A percentile compares a stretch with the other conserved stretches of the same genome.
Evolutionary conservation across 768 basidiomycete species (phyloP).

Genomic region (Hygrophoropsis aurantiaca): DNA sequence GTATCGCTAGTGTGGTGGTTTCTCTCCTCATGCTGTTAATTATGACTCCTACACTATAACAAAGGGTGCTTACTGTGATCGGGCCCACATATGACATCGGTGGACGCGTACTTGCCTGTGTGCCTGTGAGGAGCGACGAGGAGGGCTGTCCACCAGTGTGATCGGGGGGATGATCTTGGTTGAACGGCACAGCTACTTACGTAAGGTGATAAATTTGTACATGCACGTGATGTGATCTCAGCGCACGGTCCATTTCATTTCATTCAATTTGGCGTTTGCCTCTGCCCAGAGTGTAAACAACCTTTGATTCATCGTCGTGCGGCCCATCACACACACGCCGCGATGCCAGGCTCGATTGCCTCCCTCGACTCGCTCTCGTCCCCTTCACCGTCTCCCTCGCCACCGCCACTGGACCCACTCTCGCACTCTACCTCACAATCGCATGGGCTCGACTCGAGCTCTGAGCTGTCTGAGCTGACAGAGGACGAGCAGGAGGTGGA

Average conservation of each 20-base stretch:
- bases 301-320: not conserved
- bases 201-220: no score
- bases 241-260: constrained; percentile 20
- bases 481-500: constrained; percentile 71
- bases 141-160: no score
- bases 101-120: no score
- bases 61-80: no score
- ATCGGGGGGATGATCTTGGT: no score
- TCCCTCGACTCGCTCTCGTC: constrained; percentile 68
- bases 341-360: constrained; percentile 58
- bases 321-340: constrained; percentile 16
- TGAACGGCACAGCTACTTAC: no score
- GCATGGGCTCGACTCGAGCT: constrained; percentile 60
- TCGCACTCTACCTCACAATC: constrained; percentile 23
- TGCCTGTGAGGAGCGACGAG: no score
- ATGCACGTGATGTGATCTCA: not conserved
- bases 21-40: no score
- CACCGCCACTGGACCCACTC: constrained; percentile 16
- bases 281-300: constrained; percentile 10
- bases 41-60: no score
- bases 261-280: constrained; percentile 20
- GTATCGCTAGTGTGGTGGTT: no score
- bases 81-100: no score
- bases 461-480: constrained; percentile 81
- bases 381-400: constrained; percentile 62